Evolutionary conservation across 345 rosid species (phyloP), one percentile per base, ranked within the genome.

Genomic region (Pugionium cornutum): DNA sequence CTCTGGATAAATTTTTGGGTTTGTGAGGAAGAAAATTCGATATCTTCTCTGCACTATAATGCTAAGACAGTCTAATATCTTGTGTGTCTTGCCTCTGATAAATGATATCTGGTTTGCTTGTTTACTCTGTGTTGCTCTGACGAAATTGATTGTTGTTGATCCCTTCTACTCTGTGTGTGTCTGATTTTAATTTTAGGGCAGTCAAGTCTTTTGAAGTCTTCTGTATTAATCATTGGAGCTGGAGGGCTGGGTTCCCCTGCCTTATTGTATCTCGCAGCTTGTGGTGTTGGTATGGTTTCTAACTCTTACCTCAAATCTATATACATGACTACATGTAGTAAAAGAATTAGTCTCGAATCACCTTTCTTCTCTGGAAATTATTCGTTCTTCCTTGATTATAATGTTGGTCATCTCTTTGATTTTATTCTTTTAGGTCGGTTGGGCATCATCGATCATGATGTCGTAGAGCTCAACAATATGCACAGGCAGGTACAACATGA

Each of bases 161-260:
- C 26, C 7, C 1, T 46, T 53, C 25, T 64, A 25, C 10, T 40
- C 4, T 68, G 37, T 34, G 44, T 60, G 29, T 64, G 47, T 56
- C 8, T 68, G 53, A 37, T 28, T 76, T 28, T 61, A 89, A 37
- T 28, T 76, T 25, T 61, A 89, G 97, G 79, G 60, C 98, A 92
- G 73, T 78, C 94, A 54, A 89, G 83, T 64, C 84, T 92, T 2
- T 67, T 83, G 76, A 89, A 89, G 67, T 88, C 95, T 25, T 89
- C 97, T 0, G 68, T 92, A 64, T 74, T 92, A 62, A 92, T 92
- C 6, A 82, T 92, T 36, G 98, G 98, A 75, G 97, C 98, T 41
- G 98, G 98, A 75, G 98, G 97, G 3, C 75, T 92, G 53, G 98
- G 97, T 62, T 88, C 97, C 30, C 97, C 97, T 4, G 97, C 92